Evolutionary conservation across 352 stramenopile genomes (phyloP).

Genomic region (Phytopythium boreale): DNA sequence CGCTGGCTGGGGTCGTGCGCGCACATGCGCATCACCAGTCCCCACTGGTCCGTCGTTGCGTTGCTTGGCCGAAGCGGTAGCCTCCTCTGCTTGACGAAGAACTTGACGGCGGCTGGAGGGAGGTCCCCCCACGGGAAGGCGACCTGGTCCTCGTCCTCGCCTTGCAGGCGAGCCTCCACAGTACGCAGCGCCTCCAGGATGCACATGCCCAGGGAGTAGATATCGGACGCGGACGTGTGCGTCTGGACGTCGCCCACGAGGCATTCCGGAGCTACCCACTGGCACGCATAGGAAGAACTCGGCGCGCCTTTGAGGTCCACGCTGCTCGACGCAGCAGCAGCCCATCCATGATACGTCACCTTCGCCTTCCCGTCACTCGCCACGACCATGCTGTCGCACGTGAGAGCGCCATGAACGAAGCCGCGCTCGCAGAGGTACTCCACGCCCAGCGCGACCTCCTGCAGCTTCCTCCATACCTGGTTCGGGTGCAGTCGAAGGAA

Average conservation of each 20-base stretch:
- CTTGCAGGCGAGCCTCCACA: neutral
- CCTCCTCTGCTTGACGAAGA: neutral
- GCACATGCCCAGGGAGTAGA: neutral
- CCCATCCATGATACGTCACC: neutral
- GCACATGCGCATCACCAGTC: neutral
- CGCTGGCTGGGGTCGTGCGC: too few relatives aligned
- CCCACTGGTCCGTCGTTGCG: neutral
- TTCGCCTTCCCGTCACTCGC: neutral
- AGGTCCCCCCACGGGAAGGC: neutral
- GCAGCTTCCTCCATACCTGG: neutral
- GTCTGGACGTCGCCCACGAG: neutral
- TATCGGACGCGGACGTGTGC: neutral
- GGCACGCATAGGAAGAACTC: neutral
- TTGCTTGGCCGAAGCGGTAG: neutral
- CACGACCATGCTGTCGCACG: neutral
- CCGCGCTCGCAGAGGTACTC: neutral
- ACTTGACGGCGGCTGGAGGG: neutral
- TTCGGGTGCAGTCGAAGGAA: too few relatives aligned
- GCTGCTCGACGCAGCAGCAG: neutral
- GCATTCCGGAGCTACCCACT: neutral
- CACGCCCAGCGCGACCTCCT: neutral
- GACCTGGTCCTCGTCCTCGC: neutral
- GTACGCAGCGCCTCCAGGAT: neutral
- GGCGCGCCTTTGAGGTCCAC: too few relatives aligned
- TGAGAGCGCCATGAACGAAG: neutral